These are phyloP conservation scores for Hyphodiscus hymeniophilus DNA, from an alignment of 495 filamentous ascomycete genomes.

Conservation along the genomic window DNA sequence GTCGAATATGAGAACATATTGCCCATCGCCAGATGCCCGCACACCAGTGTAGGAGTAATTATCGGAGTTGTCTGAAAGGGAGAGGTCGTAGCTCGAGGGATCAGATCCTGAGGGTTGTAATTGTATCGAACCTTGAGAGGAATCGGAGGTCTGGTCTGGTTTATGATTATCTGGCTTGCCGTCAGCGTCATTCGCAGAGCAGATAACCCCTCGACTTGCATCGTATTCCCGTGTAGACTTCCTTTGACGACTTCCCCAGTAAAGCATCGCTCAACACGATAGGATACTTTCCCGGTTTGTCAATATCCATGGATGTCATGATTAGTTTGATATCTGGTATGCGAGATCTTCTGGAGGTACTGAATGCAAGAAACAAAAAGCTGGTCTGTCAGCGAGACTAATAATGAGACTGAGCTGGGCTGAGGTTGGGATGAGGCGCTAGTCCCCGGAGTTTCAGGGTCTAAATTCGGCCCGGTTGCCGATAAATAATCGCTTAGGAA, in stretches of 20 bases:
- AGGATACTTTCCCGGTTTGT: constrained; percentile 42
- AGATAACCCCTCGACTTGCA: constrained; percentile 29
- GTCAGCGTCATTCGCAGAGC: neutral
- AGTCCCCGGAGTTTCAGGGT: neutral
- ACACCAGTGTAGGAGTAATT: constrained; percentile 42
- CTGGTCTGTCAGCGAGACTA: constrained; percentile 43
- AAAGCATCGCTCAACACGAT: constrained; percentile 47
- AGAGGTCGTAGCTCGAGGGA: constrained; percentile 26
- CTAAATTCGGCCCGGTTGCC: too few species aligned
- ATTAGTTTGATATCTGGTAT: neutral
- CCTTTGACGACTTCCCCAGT: constrained; percentile 42
- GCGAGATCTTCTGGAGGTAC: neutral
- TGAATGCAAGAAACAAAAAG: neutral
- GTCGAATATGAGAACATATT: constrained; percentile 49
- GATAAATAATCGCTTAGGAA: too few species aligned
- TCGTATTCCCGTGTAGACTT: constrained; percentile 42
- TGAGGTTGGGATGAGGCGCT: neutral
- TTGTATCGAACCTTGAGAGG: constrained; percentile 34
- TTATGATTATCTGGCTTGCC: constrained; percentile 42
- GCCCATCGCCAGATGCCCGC: constrained; percentile 36
- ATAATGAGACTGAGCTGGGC: too few species aligned
- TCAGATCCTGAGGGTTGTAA: constrained; percentile 32
- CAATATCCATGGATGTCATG: constrained; percentile 15
- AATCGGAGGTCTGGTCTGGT: constrained; percentile 32
- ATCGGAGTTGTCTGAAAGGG: constrained; percentile 36